A percentile compares a stretch with the other conserved stretches of the same genome.
Conservation (phyloP, 2,329 filamentous ascomycete species). For the Penicillium sp. region DNA sequence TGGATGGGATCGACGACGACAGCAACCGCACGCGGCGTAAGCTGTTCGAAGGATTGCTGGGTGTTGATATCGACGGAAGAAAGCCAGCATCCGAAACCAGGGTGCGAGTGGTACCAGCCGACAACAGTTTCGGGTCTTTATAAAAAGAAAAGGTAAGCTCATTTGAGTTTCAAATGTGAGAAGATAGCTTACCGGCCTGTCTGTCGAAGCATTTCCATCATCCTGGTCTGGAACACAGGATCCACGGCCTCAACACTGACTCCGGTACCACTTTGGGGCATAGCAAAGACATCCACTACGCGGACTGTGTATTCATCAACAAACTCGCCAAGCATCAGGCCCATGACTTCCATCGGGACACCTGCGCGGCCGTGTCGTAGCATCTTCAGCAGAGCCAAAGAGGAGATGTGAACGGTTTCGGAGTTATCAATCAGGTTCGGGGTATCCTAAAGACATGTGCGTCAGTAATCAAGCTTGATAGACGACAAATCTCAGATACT, state of each 20-base stretch:
- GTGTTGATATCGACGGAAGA: constrained; percentile 99
- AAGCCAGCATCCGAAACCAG: constrained; percentile 98
- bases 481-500: neutral
- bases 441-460: constrained; percentile 67
- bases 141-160: constrained; percentile 11
- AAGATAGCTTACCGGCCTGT: constrained; percentile 75
- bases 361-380: constrained; percentile 93
- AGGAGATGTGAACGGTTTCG: constrained; percentile 99
- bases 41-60: constrained; percentile 98
- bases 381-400: constrained; percentile 96
- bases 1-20: constrained; percentile 99
- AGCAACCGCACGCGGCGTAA: constrained; percentile 93
- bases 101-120: constrained; percentile 99
- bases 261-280: constrained; percentile 97
- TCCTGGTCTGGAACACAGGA: constrained; percentile 98
- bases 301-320: constrained; percentile 98
- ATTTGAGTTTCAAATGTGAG: neutral
- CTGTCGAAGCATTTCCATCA: constrained; percentile 99
- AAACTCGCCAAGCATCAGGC: constrained; percentile 97
- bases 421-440: constrained; percentile 95
- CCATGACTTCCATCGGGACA: constrained; percentile 99
- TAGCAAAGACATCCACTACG: constrained; percentile 97
- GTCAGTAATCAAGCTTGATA: neutral
- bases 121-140: constrained; percentile 90
- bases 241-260: constrained; percentile 98